Percentiles rank a stretch among this genome's conserved stretches.
Evolutionary conservation across 768 basidiomycete genomes (phyloP).

Genomic region (Mycena metata): DNA sequence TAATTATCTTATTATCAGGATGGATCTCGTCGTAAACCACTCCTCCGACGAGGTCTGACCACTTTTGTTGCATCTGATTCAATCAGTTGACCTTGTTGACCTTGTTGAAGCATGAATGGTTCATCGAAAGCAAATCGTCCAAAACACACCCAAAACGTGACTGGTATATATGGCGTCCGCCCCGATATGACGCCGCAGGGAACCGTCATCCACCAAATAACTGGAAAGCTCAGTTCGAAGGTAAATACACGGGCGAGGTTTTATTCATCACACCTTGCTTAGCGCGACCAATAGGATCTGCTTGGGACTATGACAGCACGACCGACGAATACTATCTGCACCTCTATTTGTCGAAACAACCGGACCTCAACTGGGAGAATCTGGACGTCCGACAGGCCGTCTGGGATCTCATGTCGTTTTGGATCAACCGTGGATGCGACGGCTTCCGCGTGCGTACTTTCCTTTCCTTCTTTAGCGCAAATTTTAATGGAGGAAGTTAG

Average conservation of each 20-base stretch:
- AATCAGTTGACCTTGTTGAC: background rate
- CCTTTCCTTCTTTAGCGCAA: background rate
- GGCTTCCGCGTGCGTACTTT: constrained; percentile 73
- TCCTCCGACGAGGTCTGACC: constrained; percentile 71
- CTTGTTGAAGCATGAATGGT: constrained; percentile 76
- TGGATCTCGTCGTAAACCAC: constrained; percentile 86
- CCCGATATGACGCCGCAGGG: constrained; percentile 65
- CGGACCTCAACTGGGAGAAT: constrained; percentile 86
- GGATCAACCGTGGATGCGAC: constrained; percentile 81
- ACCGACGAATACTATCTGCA: constrained; percentile 83
- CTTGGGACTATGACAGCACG: constrained; percentile 77
- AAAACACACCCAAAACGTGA: constrained; percentile 72
- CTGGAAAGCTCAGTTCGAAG: constrained; percentile 78
- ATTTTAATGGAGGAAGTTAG: constrained; percentile 44
- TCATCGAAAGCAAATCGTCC: constrained; percentile 66
- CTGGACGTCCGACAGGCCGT: constrained; percentile 69
- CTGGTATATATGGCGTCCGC: constrained; percentile 84
- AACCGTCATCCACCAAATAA: constrained; percentile 77
- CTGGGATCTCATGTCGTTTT: constrained; percentile 77
- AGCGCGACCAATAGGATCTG: constrained; percentile 60
- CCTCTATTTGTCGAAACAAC: constrained; percentile 75
- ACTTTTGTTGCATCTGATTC: background rate
- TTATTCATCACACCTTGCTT: background rate
- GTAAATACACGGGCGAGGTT: constrained; percentile 44
- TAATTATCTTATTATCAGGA: constrained; percentile 54